Evolutionary conservation across 305 asterid species (phyloP).

Genomic region (Fraxinus angustifolia): DNA sequence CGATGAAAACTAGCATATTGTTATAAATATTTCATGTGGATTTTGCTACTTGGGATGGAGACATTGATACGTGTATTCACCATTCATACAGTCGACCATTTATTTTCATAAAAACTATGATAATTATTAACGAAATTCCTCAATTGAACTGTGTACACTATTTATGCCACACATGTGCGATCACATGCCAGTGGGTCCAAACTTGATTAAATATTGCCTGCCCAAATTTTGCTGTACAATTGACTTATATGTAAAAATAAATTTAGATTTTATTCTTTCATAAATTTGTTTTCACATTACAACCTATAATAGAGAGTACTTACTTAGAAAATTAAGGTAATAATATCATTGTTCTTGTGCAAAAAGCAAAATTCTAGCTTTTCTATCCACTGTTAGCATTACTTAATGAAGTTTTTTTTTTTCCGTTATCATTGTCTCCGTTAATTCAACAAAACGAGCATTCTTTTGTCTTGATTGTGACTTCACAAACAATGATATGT

Average conservation of each 20-base stretch:
- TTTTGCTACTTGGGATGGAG: slow-evolving; percentile 42
- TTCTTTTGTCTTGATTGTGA: neutral
- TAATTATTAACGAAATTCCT: neutral
- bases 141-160: neutral
- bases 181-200: slow-evolving; percentile 69
- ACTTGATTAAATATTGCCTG: slow-evolving; percentile 28
- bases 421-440: neutral
- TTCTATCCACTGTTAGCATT: too few species aligned
- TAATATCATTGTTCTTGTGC: neutral
- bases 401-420: too few species aligned
- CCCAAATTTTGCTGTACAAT: slow-evolving; percentile 33
- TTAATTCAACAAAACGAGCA: neutral
- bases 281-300: neutral
- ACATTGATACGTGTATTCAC: slow-evolving; percentile 26
- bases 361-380: neutral
- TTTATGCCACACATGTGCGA: slow-evolving; percentile 51
- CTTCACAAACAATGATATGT: neutral
- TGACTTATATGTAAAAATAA: neutral
- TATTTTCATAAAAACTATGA: neutral
- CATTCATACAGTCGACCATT: slow-evolving; percentile 32
- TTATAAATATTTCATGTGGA: slow-evolving; percentile 17
- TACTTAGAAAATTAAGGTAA: neutral
- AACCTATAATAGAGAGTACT: neutral
- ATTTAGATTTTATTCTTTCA: neutral
- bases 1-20: neutral